Percentiles rank a stretch among this genome's conserved stretches.
Conservation (phyloP, 2,329 filamentous ascomycete species). For the Blumeria hordei region DNA sequence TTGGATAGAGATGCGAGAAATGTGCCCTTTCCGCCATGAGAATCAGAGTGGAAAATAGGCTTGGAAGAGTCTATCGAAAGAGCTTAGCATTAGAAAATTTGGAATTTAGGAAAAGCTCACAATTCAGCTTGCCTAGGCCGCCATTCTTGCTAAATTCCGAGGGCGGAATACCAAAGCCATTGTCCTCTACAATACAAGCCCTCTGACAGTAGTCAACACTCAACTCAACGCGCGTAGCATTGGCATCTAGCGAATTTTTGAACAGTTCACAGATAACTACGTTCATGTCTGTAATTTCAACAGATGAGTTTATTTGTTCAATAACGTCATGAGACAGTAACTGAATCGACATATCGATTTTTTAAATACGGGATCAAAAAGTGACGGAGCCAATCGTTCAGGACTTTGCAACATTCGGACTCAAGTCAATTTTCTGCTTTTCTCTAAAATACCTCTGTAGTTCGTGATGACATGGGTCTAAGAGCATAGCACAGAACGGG, state of each 20-base stretch:
- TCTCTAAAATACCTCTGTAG: too few species aligned
- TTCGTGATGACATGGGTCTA: too few species aligned
- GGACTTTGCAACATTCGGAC: too few species aligned
- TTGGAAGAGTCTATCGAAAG: conserved; percentile 45
- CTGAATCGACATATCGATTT: conserved; percentile 28
- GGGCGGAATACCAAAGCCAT: conserved; percentile 55
- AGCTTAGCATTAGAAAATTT: conserved; percentile 4
- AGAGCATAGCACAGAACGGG: too few species aligned
- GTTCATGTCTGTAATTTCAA: conserved; percentile 51
- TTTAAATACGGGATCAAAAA: too few species aligned
- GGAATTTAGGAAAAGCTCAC: conserved; percentile 23
- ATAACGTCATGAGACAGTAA: conserved; percentile 46
- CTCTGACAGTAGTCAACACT: conserved; percentile 53
- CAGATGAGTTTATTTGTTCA: conserved; percentile 66
- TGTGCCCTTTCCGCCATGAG: conserved; percentile 44
- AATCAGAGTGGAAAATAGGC: conserved; percentile 20
- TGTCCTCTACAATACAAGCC: conserved; percentile 58
- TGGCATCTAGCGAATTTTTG: conserved; percentile 67
- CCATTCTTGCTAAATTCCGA: conserved; percentile 47
- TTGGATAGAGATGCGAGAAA: conserved; percentile 59
- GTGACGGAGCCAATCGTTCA: too few species aligned
- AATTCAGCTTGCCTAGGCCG: conserved; percentile 47
- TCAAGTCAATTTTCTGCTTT: too few species aligned
- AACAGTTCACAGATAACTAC: conserved; percentile 47
- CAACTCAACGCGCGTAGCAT: conserved; percentile 42